Evolutionary conservation across 2,329 filamentous ascomycete species (phyloP).

Genomic region (Gaeumannomyces sp.): DNA sequence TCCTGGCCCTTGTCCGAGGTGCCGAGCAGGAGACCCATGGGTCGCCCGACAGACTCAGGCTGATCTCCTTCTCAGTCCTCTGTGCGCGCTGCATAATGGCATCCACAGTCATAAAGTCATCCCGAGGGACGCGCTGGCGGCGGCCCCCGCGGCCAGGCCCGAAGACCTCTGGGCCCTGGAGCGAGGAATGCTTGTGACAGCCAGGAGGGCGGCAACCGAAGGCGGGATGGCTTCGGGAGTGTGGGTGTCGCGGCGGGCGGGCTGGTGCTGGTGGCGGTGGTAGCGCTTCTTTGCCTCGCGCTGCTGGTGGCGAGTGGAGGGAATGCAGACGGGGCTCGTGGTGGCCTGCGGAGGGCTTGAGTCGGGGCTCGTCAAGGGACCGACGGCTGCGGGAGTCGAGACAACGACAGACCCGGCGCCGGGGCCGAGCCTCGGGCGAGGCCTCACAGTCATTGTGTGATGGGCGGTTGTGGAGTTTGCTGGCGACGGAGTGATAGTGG

Average conservation of each 20-base stretch:
- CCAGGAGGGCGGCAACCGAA: constrained; percentile 54
- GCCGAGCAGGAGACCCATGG: constrained; percentile 55
- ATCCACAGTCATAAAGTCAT: constrained; percentile 46
- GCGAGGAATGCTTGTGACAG: constrained; percentile 55
- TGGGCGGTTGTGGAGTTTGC: not conserved
- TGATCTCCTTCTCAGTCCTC: constrained; percentile 53
- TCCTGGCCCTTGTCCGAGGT: constrained; percentile 52
- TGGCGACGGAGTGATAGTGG: not conserved
- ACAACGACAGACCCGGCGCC: not conserved
- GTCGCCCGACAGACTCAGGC: constrained; percentile 44
- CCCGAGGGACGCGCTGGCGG: constrained; percentile 20
- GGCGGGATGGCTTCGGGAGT: constrained; percentile 50
- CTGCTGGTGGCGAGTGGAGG: constrained; percentile 33
- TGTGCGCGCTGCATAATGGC: constrained; percentile 48
- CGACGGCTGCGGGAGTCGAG: not conserved
- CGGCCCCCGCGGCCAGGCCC: not conserved
- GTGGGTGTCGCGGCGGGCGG: constrained; percentile 21
- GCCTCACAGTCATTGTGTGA: not conserved
- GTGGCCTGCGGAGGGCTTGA: constrained; percentile 22
- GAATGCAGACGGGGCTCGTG: constrained; percentile 51
- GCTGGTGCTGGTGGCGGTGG: constrained; percentile 22
- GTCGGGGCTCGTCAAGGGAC: not conserved
- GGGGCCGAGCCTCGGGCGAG: not conserved
- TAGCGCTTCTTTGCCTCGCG: constrained; percentile 21
- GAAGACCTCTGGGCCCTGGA: constrained; percentile 30